These are phyloP conservation scores for Mycena latifolia DNA, from an alignment of 768 basidiomycete species.

Conservation along the genomic window DNA sequence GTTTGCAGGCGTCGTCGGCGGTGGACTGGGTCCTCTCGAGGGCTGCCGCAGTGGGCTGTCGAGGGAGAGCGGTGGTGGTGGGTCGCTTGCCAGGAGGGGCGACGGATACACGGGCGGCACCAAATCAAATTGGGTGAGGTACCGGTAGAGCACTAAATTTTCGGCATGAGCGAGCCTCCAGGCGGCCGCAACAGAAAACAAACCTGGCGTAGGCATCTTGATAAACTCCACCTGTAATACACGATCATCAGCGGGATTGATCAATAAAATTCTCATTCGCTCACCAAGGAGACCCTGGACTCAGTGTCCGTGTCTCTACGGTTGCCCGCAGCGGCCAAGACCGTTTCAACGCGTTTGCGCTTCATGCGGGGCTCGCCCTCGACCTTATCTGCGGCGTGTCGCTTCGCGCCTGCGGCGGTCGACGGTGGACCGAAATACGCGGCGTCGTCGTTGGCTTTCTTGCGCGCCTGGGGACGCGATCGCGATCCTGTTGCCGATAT, in stretches of 20 bases:
- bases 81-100: conserved; percentile 74
- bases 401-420: conserved; percentile 64
- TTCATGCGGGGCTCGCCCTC: conserved; percentile 84
- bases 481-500: conserved; percentile 61
- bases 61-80: conserved; percentile 75
- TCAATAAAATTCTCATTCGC: conserved; percentile 28
- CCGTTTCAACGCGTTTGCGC: conserved; percentile 65
- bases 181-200: neutral
- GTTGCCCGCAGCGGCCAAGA: conserved; percentile 39
- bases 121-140: conserved; percentile 80
- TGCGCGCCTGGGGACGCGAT: conserved; percentile 73
- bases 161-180: neutral
- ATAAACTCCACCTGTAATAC: conserved; percentile 77
- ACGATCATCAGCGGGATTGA: conserved; percentile 11
- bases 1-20: conserved; percentile 71
- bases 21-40: conserved; percentile 66
- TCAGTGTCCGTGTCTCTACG: conserved; percentile 56
- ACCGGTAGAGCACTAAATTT: conserved; percentile 67
- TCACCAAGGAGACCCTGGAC: conserved; percentile 54
- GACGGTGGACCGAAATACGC: conserved; percentile 72
- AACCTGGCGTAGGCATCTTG: conserved; percentile 67
- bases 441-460: conserved; percentile 76
- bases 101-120: conserved; percentile 79
- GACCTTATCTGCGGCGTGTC: conserved; percentile 74
- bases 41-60: conserved; percentile 59